Conservation (phyloP, 2,329 filamentous ascomycete genomes). For the Sclerotinia trifoliorum region DNA sequence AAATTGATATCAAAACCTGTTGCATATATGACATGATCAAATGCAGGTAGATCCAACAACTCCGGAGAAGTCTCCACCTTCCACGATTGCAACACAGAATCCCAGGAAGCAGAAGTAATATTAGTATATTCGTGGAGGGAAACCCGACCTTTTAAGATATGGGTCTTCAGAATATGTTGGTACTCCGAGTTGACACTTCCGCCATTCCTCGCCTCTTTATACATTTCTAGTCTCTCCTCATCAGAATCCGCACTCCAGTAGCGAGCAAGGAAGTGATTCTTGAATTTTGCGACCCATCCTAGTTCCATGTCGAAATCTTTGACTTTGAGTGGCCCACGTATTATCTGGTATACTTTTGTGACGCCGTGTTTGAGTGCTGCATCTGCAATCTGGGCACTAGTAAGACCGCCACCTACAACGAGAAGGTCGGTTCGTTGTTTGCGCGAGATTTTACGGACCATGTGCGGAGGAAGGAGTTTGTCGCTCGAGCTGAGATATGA, state of each 20-base stretch:
- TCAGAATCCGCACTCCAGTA: slow-evolving; percentile 77
- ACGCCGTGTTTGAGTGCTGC: slow-evolving; percentile 64
- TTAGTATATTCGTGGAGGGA: slow-evolving; percentile 28
- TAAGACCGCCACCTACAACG: slow-evolving; percentile 73
- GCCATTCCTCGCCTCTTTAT: slow-evolving; percentile 65
- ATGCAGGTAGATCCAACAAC: slow-evolving; percentile 46
- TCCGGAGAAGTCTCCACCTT: slow-evolving; percentile 49
- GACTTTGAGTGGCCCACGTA: slow-evolving; percentile 57
- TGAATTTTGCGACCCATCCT: slow-evolving; percentile 79
- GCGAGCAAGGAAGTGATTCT: slow-evolving; percentile 70
- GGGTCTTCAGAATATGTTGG: slow-evolving; percentile 26
- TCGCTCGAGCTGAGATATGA: slow-evolving; percentile 2
- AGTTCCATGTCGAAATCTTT: slow-evolving; percentile 79
- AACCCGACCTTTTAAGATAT: slow-evolving; percentile 25
- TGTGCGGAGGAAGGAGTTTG: slow-evolving; percentile 31
- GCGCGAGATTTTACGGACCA: slow-evolving; percentile 53
- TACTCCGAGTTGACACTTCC: slow-evolving; percentile 67
- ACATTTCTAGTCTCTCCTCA: slow-evolving; percentile 64
- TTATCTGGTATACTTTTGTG: slow-evolving; percentile 66
- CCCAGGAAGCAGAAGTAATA: slow-evolving; percentile 53
- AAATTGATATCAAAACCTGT: slow-evolving; percentile 70
- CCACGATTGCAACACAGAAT: slow-evolving; percentile 50
- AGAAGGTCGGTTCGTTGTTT: slow-evolving; percentile 59
- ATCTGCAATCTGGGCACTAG: slow-evolving; percentile 71
- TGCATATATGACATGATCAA: slow-evolving; percentile 49